phyloP scores from a whole-genome alignment of 164 flowering plant species.

The Umbilicus rupestris region DNA sequence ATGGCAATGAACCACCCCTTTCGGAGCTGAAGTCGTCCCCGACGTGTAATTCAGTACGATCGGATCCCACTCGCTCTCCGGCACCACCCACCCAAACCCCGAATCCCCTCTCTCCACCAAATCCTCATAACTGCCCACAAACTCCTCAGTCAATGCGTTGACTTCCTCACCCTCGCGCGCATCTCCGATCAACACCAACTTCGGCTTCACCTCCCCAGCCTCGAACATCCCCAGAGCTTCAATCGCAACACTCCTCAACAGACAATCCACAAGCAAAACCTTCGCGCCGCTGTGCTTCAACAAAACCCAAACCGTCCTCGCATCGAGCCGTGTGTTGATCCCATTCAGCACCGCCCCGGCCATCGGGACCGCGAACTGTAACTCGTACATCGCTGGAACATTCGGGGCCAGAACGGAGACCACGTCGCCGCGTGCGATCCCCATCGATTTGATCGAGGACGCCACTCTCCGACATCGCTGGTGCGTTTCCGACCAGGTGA shows the following conservation, averaged over 20 bases:
- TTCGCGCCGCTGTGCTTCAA: slow-evolving; percentile 6
- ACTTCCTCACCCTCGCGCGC: not conserved
- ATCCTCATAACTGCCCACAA: not conserved
- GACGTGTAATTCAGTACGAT: slow-evolving; percentile 2
- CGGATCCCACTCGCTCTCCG: slow-evolving; percentile 1
- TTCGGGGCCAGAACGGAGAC: slow-evolving; percentile 11
- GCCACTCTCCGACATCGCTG: slow-evolving; percentile 10
- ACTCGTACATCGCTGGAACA: slow-evolving; percentile 14
- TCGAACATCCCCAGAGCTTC: slow-evolving; percentile 5
- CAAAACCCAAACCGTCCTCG: slow-evolving; percentile 3
- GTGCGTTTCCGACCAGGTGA: slow-evolving; percentile 11
- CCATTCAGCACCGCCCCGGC: slow-evolving; percentile 8
- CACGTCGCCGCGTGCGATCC: slow-evolving; percentile 7
- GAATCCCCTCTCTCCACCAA: slow-evolving; percentile 7
- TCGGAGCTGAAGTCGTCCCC: slow-evolving; percentile 8
- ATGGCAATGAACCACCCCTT: slow-evolving; percentile 1
- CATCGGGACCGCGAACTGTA: slow-evolving; percentile 12
- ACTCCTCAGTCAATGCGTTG: not conserved
- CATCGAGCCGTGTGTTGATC: slow-evolving; percentile 11
- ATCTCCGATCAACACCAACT: not conserved
- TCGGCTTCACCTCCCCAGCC: not conserved
- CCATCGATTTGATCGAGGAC: slow-evolving; percentile 1
- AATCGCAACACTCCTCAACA: not conserved
- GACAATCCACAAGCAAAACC: slow-evolving; percentile 3
- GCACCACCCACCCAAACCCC: slow-evolving; percentile 3